These are phyloP conservation scores for Citrus unshiu DNA, from an alignment of 345 rosid genomes.

Conservation along the genomic window DNA sequence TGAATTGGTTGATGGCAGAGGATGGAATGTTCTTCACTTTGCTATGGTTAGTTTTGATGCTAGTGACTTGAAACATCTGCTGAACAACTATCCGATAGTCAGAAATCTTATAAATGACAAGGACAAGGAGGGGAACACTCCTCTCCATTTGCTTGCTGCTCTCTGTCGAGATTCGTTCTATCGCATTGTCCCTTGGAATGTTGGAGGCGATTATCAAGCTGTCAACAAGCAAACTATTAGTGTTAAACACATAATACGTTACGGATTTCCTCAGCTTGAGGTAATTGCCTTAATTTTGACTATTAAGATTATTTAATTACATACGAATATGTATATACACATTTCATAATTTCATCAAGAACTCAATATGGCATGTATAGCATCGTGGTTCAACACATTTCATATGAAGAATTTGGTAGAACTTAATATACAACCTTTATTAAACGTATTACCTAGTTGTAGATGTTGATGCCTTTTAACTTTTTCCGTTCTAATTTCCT, in stretches of 20 bases:
- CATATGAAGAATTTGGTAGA: too few relatives aligned
- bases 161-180: background rate
- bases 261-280: background rate
- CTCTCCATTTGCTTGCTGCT: background rate
- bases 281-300: background rate
- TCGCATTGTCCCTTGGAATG: background rate
- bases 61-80: accelerated
- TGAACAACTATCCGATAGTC: background rate
- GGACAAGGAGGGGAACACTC: background rate
- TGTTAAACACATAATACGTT: background rate
- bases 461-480: too few relatives aligned
- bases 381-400: too few relatives aligned
- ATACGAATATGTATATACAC: too few relatives aligned
- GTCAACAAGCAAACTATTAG: background rate
- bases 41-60: background rate
- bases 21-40: slow-evolving; percentile 8
- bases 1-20: too few relatives aligned
- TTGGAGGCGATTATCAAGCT: background rate
- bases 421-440: too few relatives aligned
- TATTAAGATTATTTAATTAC: too few relatives aligned
- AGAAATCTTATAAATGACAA: background rate
- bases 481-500: too few relatives aligned
- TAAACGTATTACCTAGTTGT: too few relatives aligned
- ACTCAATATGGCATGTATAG: too few relatives aligned
- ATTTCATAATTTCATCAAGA: too few relatives aligned